phyloP scores from a whole-genome alignment of 192 early-diverging fungal genomes.

The Piromyces finnis region DNA sequence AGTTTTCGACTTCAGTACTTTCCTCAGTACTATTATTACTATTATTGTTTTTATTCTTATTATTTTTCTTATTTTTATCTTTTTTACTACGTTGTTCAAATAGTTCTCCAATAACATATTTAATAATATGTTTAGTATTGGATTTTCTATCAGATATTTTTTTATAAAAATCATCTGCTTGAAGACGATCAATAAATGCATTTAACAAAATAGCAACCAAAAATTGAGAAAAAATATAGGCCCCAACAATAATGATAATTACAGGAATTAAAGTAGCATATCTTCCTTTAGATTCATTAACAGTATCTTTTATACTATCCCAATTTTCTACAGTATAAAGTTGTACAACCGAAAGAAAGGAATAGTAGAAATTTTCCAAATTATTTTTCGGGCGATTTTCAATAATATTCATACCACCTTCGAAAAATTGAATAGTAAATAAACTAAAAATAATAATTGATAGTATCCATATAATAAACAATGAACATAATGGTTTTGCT shows the following conservation, averaged over 20 bases:
- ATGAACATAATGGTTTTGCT: background rate
- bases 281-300: background rate
- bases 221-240: background rate
- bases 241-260: background rate
- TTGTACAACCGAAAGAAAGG: background rate
- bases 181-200: background rate
- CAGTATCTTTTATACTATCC: background rate
- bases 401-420: background rate
- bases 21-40: background rate
- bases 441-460: background rate
- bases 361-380: background rate
- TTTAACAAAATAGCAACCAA: background rate
- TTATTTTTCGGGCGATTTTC: background rate
- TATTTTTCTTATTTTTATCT: background rate
- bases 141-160: background rate
- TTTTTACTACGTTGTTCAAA: background rate
- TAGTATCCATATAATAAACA: background rate
- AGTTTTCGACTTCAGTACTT: background rate
- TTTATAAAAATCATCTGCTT: background rate
- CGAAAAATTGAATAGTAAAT: background rate
- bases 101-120: background rate
- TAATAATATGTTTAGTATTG: background rate
- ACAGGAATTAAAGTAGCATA: background rate
- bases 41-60: background rate
- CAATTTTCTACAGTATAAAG: background rate